Conservation (phyloP, 768 basidiomycete genomes). For the Rhodocollybia butyracea region DNA sequence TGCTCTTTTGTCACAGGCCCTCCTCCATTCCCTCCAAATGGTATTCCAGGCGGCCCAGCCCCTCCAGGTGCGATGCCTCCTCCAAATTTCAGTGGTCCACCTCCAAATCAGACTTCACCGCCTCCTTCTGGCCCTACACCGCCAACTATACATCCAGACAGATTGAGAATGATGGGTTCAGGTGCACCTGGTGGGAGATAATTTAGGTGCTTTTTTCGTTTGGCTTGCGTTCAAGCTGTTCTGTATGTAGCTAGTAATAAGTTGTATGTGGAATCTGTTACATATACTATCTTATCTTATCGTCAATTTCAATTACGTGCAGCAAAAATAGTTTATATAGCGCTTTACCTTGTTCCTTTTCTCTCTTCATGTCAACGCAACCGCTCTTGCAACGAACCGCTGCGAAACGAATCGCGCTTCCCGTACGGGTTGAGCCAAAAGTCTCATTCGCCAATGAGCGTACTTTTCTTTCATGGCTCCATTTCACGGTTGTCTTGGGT, state of each 20-base stretch:
- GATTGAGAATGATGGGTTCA: constrained; percentile 71
- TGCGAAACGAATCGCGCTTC: constrained; percentile 93
- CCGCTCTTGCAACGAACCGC: constrained; percentile 95
- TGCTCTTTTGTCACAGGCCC: constrained; percentile 21
- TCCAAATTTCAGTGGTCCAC: constrained; percentile 10
- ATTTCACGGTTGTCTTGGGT: constrained; percentile 96
- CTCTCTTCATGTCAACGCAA: constrained; percentile 83
- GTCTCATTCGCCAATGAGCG: constrained; percentile 94
- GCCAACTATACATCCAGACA: constrained; percentile 75
- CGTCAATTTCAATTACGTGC: background rate
- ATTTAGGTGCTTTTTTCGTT: too few relatives aligned
- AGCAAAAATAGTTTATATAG: background rate
- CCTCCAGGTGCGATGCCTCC: constrained; percentile 25
- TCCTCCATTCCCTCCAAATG: constrained; percentile 54
- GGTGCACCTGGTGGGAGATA: background rate
- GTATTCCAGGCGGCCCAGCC: constrained; percentile 38
- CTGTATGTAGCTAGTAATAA: background rate
- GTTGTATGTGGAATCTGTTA: constrained; percentile 3
- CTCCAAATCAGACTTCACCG: constrained; percentile 30
- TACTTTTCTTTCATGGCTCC: constrained; percentile 97
- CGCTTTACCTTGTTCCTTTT: constrained; percentile 10
- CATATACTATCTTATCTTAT: background rate
- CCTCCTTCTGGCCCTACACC: constrained; percentile 25
- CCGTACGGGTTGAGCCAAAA: constrained; percentile 84
- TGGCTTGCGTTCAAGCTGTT: background rate